These are phyloP conservation scores for Dendrobium nobile DNA, from an alignment of 106 monocot species.

Conservation along the genomic window DNA sequence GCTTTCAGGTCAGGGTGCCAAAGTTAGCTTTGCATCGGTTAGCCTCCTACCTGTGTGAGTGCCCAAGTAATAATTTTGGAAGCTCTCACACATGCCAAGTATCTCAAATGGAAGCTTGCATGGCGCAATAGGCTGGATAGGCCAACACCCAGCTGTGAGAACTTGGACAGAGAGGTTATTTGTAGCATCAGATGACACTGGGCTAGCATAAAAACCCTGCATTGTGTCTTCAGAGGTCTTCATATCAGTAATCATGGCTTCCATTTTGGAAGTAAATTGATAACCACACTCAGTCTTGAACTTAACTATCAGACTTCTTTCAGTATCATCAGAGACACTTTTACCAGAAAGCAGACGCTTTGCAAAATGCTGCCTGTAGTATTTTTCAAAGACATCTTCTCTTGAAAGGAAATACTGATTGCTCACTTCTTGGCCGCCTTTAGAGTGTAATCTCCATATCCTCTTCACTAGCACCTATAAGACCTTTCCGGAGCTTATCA, in stretches of 20 bases:
- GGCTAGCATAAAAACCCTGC: slow-evolving; percentile 52
- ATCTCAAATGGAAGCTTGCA: slow-evolving; percentile 90
- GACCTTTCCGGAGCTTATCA: slow-evolving; percentile 82
- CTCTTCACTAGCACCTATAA: slow-evolving; percentile 73
- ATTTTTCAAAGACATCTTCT: slow-evolving; percentile 78
- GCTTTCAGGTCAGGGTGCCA: slow-evolving; percentile 87
- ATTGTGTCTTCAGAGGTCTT: slow-evolving; percentile 67
- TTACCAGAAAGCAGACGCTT: slow-evolving; percentile 68
- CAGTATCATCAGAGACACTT: slow-evolving; percentile 64
- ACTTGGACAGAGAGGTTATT: slow-evolving; percentile 74
- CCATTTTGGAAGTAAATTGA: slow-evolving; percentile 67
- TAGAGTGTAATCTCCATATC: slow-evolving; percentile 65
- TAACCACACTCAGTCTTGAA: slow-evolving; percentile 92
- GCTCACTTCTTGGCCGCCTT: too few species aligned
- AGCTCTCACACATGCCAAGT: slow-evolving; percentile 67
- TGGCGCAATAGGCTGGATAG: slow-evolving; percentile 51
- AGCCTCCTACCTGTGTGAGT: slow-evolving; percentile 86
- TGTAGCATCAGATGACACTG: slow-evolving; percentile 22
- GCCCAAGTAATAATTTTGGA: slow-evolving; percentile 70
- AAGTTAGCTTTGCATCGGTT: slow-evolving; percentile 90
- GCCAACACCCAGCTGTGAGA: slow-evolving; percentile 90
- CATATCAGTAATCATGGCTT: slow-evolving; percentile 76
- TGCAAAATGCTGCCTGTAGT: slow-evolving; percentile 70
- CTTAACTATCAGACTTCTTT: slow-evolving; percentile 72
- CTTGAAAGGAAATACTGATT: slow-evolving; percentile 75